Base-by-base conservation (phyloP, 2,329 filamentous ascomycete species). In the Falciphora oryzae region DNA sequence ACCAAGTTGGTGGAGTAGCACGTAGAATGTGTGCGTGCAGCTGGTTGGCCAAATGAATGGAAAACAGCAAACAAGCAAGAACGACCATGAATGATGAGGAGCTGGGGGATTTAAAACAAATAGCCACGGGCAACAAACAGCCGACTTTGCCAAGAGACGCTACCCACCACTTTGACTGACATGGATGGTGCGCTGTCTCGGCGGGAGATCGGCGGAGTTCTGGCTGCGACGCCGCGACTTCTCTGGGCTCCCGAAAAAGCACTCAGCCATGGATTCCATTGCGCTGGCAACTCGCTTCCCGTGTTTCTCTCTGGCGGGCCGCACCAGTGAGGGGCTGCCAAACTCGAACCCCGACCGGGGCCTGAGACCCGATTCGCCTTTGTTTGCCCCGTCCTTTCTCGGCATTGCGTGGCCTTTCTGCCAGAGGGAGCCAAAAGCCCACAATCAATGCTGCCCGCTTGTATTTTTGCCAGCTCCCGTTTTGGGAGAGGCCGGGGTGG, bases 261-360 rank as follows among this genome's bases (percentile, higher is more conserved):
- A 22, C 38, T 50, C 16, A 22, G 38, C 16, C 44, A 53, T 53
- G 18, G 44, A 25, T 22, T 10, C 44, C 44, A 53, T 25, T 53
- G 44, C 44, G 44, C 44, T 53, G 44, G 44, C 44, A 53, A 25
- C 22, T 25, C 22, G 18, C 7, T 53, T 53, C 44, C 44, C 44
- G 44, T 53, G 44, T 53, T 53, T 53, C 44, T 53, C 22, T 11
- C 8, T n/a, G 44, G 44, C 16, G 18, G 44, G 6, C 22, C 44
- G 44, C 38, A 53, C 44, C 44, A 53, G 44, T 53, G 44, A 53
- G 44, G 44, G 44, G 44, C 44, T n/a, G 44, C 44, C 44, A 53
- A 53, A n/a, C 44, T 22, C 44, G 44, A 11, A 11, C 8, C 38
- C 44, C 22, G 44, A 53, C 44, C 44, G 22, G 44, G 44, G 44